Evolutionary conservation across 2,329 filamentous ascomycete species (phyloP), one percentile per base, ranked within the genome.

Genomic region (Epicoccum nigrum): DNA sequence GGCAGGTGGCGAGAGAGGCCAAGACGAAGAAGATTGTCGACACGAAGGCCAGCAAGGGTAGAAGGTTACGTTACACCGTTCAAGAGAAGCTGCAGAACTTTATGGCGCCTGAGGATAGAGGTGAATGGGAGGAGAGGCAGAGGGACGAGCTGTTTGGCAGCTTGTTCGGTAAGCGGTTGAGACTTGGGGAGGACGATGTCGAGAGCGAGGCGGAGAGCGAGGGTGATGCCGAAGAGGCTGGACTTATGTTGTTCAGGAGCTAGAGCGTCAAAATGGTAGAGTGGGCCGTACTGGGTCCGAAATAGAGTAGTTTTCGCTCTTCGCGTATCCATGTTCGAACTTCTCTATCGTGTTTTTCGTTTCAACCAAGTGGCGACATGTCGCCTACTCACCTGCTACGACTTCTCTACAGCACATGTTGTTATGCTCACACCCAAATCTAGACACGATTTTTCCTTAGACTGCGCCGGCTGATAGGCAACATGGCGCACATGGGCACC

Each of bases 81-180:
- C 92, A 97, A 69, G 93, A 97, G 78, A 97, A 97, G 79, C 75
- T 99, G 67, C 90, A 96, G 77, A 97, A 97, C 73, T 97, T 97
- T 69, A 97, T 97, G 92, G 92, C 92, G 9, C 87, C 92, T 0
- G 91, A 97, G 71, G 89, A 96, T 70, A 81, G 90, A 45, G 82
- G 88, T 3, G 75, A 73, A 13, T 99, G 94, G 94, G 89, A 90
- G 55, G 85, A 88, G 60, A 82, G 84, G 53, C 91, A 92, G 47
- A 85, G 91, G 52, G 90, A 94, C 57, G 79, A 81, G 58, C 63
- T 82, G 54, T 82, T 82, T 61, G 72, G 74, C 4, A 79, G 79
- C 56, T 58, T 82, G 60, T 79, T 81, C 59, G 79, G 79, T 4
- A 70, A 75, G 55, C 73, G 70, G 25, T 33, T 77, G 46, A 75